Evolutionary conservation across 805 yeast genomes (phyloP), one percentile per base, ranked within the genome.

Genomic region (Wickerhamiella azymoides): DNA sequence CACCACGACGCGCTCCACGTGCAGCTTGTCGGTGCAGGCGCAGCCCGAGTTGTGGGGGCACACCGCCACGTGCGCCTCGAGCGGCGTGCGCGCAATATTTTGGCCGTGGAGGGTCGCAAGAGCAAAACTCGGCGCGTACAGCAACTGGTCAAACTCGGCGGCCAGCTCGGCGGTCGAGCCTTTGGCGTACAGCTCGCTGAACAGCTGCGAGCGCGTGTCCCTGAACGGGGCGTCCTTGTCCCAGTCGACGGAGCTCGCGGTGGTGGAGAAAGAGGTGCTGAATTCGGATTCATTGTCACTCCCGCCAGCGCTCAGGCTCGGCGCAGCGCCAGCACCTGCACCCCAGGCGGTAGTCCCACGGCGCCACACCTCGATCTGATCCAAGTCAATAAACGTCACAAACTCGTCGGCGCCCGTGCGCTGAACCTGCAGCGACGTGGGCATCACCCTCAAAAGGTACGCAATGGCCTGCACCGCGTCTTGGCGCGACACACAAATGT

Each of bases 1-100:
- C 32, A 52, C 48, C 9, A 58, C 37, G 10, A 60, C 49, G 2
- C 62, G 60, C 49, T 61, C 62, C 24, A 68, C 56, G 49, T 68
- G 61, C 14, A 41, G 38, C 33, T 33, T 41, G 27, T 41, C 35
- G 8, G 28, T 36, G 21, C 44, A 41, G 16, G 21, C 16, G 16
- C 32, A 13, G 5, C 38, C 32, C 11, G 35, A 13, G 18, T 41
- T 41, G 18, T 41, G 38, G 44, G 32, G 38, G 38, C 44, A 41
- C n/a, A 41, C 26, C 16, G 33, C 21, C 14, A 41, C 27, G 17
- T 21, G 33, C 6, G 24, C 18, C 10, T 14, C 16, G 16, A 33
- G 30, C 14, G 32, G 14, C 2, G 44, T 25, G 16, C 44, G 37
- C 6, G 21, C 14, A 7, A 41, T 33, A 14, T 9, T 25, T 16